Conservation (phyloP, 306 rosid species). For the Cyamopsis tetragonoloba region DNA sequence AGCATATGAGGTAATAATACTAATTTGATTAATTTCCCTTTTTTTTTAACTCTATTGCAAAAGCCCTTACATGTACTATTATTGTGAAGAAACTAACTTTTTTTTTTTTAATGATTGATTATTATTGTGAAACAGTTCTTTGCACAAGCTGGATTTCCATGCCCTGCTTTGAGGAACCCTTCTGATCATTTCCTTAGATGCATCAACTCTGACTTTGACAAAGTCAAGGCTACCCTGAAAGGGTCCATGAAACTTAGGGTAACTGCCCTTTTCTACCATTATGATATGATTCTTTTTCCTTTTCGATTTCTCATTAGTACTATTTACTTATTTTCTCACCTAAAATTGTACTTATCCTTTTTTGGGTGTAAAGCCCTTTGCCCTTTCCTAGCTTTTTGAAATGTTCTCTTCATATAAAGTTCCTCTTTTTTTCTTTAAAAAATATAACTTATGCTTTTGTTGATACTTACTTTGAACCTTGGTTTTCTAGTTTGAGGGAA, state of each 20-base stretch:
- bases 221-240: slow-evolving; percentile 78
- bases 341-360: not conserved
- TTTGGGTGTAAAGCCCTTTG: not conserved
- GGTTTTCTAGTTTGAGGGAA: slow-evolving; percentile 56
- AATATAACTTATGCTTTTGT: not conserved
- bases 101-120: not conserved
- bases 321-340: not conserved
- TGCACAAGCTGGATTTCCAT: slow-evolving; percentile 96
- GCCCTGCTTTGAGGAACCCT: slow-evolving; percentile 97
- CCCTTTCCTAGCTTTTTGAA: not conserved
- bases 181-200: slow-evolving; percentile 97
- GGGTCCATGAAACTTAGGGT: slow-evolving; percentile 96
- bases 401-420: not conserved
- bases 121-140: no score
- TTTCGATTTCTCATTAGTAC: not conserved
- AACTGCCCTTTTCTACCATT: slow-evolving; percentile 6
- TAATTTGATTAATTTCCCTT: not conserved
- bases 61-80: not conserved
- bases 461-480: slow-evolving; percentile 14
- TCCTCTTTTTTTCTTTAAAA: not conserved
- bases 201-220: slow-evolving; percentile 91
- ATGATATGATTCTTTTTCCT: not conserved
- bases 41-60: not conserved
- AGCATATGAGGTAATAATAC: slow-evolving; percentile 71
- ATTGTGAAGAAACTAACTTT: not conserved